These are phyloP conservation scores for Pachyrhizus erosus DNA, from an alignment of 306 rosid species.

Conservation along the genomic window DNA sequence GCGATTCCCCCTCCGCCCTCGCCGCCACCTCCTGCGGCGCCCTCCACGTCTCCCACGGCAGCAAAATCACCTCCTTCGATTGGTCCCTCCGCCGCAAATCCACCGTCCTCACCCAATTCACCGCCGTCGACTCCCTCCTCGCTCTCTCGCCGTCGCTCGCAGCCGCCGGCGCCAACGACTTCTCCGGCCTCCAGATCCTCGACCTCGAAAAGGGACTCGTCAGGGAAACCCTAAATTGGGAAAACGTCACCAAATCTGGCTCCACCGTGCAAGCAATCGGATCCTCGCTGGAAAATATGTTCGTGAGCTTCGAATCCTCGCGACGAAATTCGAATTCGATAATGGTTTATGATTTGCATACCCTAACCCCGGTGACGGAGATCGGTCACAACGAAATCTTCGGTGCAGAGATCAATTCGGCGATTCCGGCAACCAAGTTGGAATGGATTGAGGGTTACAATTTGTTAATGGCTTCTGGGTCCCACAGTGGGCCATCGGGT, in stretches of 20 bases:
- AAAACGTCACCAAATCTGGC: constrained; percentile 79
- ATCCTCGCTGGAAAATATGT: constrained; percentile 61
- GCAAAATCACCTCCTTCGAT: constrained; percentile 88
- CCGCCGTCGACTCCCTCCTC: constrained; percentile 87
- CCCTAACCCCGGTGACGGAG: constrained; percentile 54
- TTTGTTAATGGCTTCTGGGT: constrained; percentile 85
- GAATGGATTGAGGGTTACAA: constrained; percentile 68
- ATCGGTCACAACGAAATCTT: constrained; percentile 77
- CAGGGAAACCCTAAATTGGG: constrained; percentile 70
- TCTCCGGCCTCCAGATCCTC: constrained; percentile 83
- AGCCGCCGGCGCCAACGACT: constrained; percentile 94
- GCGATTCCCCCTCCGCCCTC: constrained; percentile 78
- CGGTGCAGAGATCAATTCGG: constrained; percentile 85
- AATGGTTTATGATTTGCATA: constrained; percentile 71
- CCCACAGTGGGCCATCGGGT: constrained; percentile 96
- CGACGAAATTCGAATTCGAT: constrained; percentile 87
- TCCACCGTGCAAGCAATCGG: constrained; percentile 95
- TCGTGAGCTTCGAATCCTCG: constrained; percentile 84
- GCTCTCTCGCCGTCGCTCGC: constrained; percentile 68
- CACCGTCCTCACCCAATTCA: constrained; percentile 77
- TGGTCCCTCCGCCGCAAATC: constrained; percentile 87
- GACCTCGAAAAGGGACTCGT: constrained; percentile 66
- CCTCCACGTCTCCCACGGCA: constrained; percentile 85
- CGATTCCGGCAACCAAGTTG: constrained; percentile 85
- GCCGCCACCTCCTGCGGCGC: constrained; percentile 76